Base-by-base conservation (phyloP, 208 protist species). In the Acanthamoeba sp. region DNA sequence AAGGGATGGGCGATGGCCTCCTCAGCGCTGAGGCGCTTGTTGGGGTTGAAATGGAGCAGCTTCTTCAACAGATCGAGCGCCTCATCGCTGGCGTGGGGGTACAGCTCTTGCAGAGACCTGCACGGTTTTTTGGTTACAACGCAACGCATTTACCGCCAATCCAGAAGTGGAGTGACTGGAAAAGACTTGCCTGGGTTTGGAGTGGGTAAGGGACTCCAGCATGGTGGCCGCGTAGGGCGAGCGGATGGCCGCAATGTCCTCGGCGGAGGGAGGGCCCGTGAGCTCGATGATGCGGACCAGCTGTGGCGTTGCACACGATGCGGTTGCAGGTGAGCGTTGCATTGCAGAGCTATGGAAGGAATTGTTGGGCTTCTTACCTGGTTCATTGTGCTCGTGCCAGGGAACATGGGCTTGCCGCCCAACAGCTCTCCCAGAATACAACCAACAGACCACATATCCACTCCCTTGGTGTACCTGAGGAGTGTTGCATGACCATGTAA, bases 401-500 rank as follows among this genome's bases (percentile, higher is more conserved):
- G 95, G 80, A 96, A 97, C 92, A 97, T 98, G 34, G 99, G 98
- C 84, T 98, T 98, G 4, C 98, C 98, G 12, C 97, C 94, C 22
- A 99, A 94, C 27, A 99, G 95, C 96, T 99, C 99, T 0, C 98
- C 99, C 7, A 99, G 95, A 92, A 99, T 99, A 97, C 99, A 99
- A 3, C 99, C 99, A 5, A 99, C 97, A 0, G 98, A 98, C 99
- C 99, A 99, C 97, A 99, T 99, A 94, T 99, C 99, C 36, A 99
- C 98, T 32, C 98, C 98, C 82, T 99, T 98, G 10, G 98, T 99
- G 97, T 99, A 99, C 34, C 97, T 97, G 62, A 97, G 59, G 89
- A 95, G 3, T 7, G 3, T 18, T 45, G 6, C 1, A 55, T 29
- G n/a, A 64, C 24, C 16, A 59, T 40, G 50, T 14, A 94, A 90